Evolutionary conservation across 2,329 filamentous ascomycete species (phyloP).

Genomic region (Apiospora hydei): DNA sequence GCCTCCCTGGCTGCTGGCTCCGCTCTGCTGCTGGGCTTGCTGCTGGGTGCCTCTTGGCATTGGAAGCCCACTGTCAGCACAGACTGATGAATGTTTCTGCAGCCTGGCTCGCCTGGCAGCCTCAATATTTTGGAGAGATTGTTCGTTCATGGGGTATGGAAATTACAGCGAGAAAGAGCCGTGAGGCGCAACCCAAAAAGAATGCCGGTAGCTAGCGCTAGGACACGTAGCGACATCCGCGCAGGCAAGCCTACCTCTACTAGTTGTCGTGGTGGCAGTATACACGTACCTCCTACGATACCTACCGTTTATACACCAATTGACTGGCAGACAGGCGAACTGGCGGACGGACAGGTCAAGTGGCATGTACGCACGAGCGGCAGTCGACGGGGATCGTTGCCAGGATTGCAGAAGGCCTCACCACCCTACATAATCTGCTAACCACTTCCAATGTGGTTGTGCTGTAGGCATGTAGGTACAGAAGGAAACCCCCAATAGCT

Average conservation of each 20-base stretch:
- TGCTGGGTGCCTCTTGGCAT: constrained; percentile 4
- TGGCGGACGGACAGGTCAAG: not conserved
- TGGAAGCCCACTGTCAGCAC: constrained; percentile 21
- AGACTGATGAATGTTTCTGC: constrained; percentile 22
- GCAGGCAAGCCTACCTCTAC: not conserved
- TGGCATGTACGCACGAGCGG: not conserved
- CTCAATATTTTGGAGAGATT: constrained; percentile 21
- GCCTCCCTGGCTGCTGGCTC: not conserved
- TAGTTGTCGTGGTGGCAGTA: too few relatives aligned
- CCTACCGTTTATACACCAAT: not conserved
- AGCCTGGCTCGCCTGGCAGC: constrained; percentile 22
- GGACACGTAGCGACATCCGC: constrained; percentile 1
- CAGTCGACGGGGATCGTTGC: constrained; percentile 14
- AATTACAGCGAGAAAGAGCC: constrained; percentile 45
- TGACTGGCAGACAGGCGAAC: not conserved
- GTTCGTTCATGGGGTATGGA: constrained; percentile 30
- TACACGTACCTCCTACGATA: too few relatives aligned
- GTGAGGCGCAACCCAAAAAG: constrained; percentile 34
- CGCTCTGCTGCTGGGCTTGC: constrained; percentile 5
- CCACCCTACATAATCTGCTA: not conserved
- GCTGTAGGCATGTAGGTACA: not conserved
- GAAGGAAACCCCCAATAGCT: not conserved
- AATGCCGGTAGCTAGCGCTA: constrained; percentile 20
- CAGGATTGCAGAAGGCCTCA: not conserved
- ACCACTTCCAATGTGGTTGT: not conserved